These are phyloP conservation scores for Lumnitzera racemosa DNA, from an alignment of 345 rosid species.

Conservation along the genomic window DNA sequence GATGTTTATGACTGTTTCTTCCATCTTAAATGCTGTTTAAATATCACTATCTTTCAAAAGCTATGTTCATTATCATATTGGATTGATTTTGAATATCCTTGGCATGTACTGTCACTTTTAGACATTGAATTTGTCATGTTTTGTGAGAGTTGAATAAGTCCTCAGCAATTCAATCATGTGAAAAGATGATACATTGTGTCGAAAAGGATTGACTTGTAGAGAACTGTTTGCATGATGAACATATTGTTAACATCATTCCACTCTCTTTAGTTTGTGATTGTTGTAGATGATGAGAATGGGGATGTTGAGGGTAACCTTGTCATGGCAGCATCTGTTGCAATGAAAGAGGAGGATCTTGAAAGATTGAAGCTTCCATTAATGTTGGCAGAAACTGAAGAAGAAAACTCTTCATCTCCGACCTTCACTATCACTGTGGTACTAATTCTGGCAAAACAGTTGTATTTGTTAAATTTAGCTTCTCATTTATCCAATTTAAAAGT, in stretches of 20 bases:
- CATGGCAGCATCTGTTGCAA: slow-evolving; percentile 80
- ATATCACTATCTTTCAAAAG: too few species aligned
- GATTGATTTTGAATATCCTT: too few species aligned
- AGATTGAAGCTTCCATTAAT: slow-evolving; percentile 71
- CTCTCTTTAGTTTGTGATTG: slow-evolving; percentile 64
- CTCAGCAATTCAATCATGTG: too few species aligned
- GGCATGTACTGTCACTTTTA: too few species aligned
- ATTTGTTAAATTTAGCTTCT: too few species aligned
- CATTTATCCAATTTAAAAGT: too few species aligned
- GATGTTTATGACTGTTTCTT: too few species aligned
- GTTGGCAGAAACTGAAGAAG: slow-evolving; percentile 72
- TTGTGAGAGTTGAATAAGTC: too few species aligned
- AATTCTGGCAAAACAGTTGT: too few species aligned
- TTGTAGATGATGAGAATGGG: slow-evolving; percentile 79
- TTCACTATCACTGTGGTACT: slow-evolving; percentile 76
- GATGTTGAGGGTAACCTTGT: slow-evolving; percentile 70
- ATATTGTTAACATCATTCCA: slow-evolving; percentile 15
- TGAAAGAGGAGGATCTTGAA: slow-evolving; percentile 68
- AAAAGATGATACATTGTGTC: neutral
- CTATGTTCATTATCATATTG: too few species aligned
- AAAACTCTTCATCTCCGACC: slow-evolving; percentile 77
- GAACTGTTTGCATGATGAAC: neutral
- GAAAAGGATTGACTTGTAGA: neutral
- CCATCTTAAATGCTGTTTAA: too few species aligned
- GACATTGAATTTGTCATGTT: too few species aligned